A percentile compares a stretch with the other conserved stretches of the same genome.
Evolutionary conservation across 148 eudicot genomes (phyloP).

Genomic region (Heliosperma pusillum): DNA sequence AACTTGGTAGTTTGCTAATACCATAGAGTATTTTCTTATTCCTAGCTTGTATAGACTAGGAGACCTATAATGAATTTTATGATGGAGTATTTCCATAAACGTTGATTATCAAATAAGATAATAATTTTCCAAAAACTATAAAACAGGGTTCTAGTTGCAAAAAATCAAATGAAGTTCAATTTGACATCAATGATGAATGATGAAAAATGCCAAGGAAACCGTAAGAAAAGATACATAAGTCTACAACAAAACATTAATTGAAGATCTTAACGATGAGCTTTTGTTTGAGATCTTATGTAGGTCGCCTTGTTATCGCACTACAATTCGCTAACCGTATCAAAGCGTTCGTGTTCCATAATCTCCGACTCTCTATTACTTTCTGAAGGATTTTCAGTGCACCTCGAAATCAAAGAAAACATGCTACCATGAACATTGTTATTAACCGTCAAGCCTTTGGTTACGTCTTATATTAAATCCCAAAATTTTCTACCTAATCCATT

Average conservation of each 20-base stretch:
- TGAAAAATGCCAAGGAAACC: too few relatives aligned
- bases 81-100: too few relatives aligned
- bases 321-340: background rate
- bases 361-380: background rate
- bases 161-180: too few relatives aligned
- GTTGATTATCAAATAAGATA: too few relatives aligned
- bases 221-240: background rate
- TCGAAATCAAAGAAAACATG: background rate
- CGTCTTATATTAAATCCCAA: too few relatives aligned
- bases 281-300: constrained; percentile 3
- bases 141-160: too few relatives aligned
- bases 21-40: too few relatives aligned
- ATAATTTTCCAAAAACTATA: too few relatives aligned
- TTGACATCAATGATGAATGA: too few relatives aligned
- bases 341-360: background rate
- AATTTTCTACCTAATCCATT: background rate
- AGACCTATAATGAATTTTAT: too few relatives aligned
- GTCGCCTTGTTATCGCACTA: background rate
- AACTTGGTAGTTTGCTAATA: too few relatives aligned
- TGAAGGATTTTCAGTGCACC: background rate
- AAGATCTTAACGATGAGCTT: background rate
- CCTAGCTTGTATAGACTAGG: too few relatives aligned
- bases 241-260: background rate
- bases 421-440: background rate
- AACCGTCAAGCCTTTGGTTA: background rate